phyloP scores from a whole-genome alignment of 192 early-diverging fungal genomes.

The Backusella liffmaniae region DNA sequence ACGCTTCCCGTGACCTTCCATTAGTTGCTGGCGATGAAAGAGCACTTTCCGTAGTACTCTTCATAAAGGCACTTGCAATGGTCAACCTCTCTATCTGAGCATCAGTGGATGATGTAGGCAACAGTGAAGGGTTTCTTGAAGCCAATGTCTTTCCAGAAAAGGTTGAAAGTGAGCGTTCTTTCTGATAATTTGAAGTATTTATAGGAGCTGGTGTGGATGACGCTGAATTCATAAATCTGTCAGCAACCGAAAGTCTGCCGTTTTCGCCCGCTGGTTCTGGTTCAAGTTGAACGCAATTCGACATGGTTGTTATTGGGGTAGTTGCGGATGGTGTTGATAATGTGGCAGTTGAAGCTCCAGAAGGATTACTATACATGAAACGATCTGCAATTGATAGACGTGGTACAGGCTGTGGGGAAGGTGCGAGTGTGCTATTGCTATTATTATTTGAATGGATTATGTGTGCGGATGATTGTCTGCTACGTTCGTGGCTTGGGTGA shows the following conservation, averaged over 20 bases:
- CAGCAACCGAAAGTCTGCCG: conserved; percentile 21
- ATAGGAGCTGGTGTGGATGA: not conserved
- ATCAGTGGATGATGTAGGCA: not conserved
- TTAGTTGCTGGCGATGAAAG: not conserved
- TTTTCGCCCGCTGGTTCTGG: not conserved
- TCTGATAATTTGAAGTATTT: not conserved
- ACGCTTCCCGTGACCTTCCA: not conserved
- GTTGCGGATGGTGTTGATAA: not conserved
- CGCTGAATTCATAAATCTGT: conserved; percentile 19
- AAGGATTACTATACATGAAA: conserved; percentile 17
- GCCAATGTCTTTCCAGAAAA: conserved; percentile 16
- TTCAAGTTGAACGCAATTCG: not conserved
- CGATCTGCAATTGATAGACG: conserved; percentile 30
- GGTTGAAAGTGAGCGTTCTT: conserved; percentile 15
- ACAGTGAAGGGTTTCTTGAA: not conserved
- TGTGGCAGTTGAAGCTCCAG: not conserved
- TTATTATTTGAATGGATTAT: not conserved
- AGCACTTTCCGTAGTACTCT: not conserved
- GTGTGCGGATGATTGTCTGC: not conserved
- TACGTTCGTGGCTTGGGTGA: not conserved
- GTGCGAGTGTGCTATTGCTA: not conserved
- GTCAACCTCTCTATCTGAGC: conserved; percentile 2
- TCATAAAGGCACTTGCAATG: conserved; percentile 20
- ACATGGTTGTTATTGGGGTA: not conserved
- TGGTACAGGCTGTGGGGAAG: conserved; percentile 7